A percentile compares a stretch with the other conserved stretches of the same genome.
These are phyloP conservation scores for Paraconiothyrium brasiliense DNA, from an alignment of 2,329 filamentous ascomycete species.

Conservation along the genomic window DNA sequence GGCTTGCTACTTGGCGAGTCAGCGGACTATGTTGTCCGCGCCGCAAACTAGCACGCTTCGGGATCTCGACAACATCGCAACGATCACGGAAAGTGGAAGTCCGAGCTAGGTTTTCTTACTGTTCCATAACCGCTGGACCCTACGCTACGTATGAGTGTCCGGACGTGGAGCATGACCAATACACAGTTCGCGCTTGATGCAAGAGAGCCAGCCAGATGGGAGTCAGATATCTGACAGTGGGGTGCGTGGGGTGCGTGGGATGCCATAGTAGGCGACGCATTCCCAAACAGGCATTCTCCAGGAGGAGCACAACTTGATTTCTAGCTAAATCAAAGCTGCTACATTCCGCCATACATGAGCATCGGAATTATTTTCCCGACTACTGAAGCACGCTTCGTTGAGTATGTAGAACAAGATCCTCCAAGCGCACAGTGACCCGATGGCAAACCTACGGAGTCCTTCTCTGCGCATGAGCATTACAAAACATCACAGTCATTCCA, in stretches of 20 bases:
- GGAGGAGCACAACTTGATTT: neutral
- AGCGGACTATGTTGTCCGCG: neutral
- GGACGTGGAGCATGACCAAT: neutral
- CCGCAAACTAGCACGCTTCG: neutral
- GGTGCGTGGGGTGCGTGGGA: neutral
- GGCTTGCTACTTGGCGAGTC: neutral
- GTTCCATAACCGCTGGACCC: neutral
- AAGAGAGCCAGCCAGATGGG: neutral
- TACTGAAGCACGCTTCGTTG: neutral
- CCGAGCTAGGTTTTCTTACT: neutral
- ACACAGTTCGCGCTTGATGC: neutral
- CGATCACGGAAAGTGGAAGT: neutral
- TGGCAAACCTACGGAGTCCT: neutral
- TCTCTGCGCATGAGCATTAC: neutral
- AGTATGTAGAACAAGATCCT: no score
- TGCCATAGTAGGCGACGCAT: neutral
- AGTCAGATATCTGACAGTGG: neutral
- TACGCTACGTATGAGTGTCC: neutral
- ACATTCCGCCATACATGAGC: no score
- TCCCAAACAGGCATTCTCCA: neutral
- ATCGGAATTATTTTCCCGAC: neutral
- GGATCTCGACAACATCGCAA: neutral
- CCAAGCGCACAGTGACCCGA: no score
- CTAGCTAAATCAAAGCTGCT: neutral
- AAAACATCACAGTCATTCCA: neutral